A percentile compares a stretch with the other conserved stretches of the same genome.
phyloP scores from a whole-genome alignment of 2,329 filamentous ascomycete species.

The Sarocladium oryzae region DNA sequence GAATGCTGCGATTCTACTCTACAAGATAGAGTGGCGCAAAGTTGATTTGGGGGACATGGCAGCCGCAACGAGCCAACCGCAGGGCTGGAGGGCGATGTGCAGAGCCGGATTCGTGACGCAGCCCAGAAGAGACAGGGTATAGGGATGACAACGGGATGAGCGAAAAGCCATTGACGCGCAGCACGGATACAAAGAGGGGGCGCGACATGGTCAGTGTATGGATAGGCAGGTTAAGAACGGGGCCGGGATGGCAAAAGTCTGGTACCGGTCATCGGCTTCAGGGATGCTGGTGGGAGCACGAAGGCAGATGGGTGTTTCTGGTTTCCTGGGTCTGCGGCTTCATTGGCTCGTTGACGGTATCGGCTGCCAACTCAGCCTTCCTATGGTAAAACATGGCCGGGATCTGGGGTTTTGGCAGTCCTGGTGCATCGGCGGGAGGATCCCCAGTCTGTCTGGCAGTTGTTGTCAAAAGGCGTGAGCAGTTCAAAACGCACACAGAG shows the following conservation, averaged over 20 bases:
- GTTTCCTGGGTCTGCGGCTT: not conserved
- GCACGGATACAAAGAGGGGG: not conserved
- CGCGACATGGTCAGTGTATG: too few species aligned
- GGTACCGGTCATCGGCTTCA: slow-evolving; percentile 6
- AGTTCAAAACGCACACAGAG: not conserved
- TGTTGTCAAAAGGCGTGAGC: too few species aligned
- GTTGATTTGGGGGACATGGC: not conserved
- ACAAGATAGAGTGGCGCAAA: not conserved
- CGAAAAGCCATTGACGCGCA: not conserved
- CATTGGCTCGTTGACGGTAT: not conserved
- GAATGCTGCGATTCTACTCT: too few species aligned
- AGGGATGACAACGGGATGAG: not conserved
- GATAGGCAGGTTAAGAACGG: too few species aligned
- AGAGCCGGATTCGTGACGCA: slow-evolving; percentile 2
- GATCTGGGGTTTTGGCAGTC: not conserved
- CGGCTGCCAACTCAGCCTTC: slow-evolving; percentile 3
- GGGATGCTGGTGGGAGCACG: not conserved
- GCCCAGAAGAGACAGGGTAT: not conserved
- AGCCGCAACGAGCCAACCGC: slow-evolving; percentile 6
- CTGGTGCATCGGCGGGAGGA: not conserved
- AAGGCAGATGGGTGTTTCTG: not conserved
- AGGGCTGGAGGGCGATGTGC: not conserved
- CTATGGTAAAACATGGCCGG: not conserved
- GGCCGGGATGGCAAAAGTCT: slow-evolving; percentile 1
- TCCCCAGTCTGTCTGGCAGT: too few species aligned